Evolutionary conservation across 371 early-diverging fungal genomes (phyloP), one percentile per base, ranked within the genome.

Genomic region (Rhizopus delemar): DNA sequence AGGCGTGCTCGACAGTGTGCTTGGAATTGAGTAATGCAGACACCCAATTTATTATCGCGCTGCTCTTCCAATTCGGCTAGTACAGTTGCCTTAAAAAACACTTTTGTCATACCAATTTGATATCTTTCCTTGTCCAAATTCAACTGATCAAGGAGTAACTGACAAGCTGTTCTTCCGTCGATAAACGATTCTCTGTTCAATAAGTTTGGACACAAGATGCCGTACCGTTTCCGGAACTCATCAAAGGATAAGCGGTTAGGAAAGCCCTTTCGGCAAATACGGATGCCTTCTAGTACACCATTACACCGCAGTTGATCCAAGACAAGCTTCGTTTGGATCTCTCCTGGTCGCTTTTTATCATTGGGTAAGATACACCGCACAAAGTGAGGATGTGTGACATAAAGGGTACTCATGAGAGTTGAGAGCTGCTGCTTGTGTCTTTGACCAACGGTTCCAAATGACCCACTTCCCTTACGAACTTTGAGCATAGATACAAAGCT

Each of bases 291-390:
- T 35, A 99, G 80, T 5, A 99, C 99, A 82, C 99, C 99, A 75
- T 99, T 99, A 81, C 99, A 99, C 12, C 96, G 83, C 36, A 99
- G 77, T 70, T 99, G 99, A 53, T 98, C 94, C 6, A 99, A 80
- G 0, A 99, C 97, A 32, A 96, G 76, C 8, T 83, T 84, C 15
- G 89, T 82, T 58, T 96, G 79, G 45, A 99, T 84, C 56, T 86
- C 87, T 7, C 91, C 92, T 0, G 95, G 80, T 39, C 83, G 86
- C 77, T 99, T 99, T 45, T 94, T 91, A 29, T 90, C 78, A 74
- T 99, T 99, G 13, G 99, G 99, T 41, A 99, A 75, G 57, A 99
- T 99, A 83, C 99, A 99, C 38, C 99, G 93, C 13, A 99, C 99
- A 86, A 99, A 99, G 77, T 99, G 99, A 5, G 99, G 99, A 60